Conservation (phyloP, 2,329 filamentous ascomycete species). For the Mycosphaerella arachidis region DNA sequence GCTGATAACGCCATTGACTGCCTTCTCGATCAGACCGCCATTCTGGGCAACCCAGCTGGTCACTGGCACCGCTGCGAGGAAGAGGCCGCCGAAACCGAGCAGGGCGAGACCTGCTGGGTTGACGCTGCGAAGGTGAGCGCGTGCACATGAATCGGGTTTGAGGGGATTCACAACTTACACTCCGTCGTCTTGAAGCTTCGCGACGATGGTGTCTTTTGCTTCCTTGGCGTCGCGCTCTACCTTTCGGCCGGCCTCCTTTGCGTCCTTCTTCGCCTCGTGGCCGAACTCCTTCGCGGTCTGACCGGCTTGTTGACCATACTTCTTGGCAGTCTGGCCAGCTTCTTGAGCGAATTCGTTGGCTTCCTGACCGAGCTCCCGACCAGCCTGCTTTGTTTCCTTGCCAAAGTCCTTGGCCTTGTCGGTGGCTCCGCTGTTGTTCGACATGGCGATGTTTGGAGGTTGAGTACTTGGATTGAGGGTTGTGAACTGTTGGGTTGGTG, state of each 20-base stretch:
- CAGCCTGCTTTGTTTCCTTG: not conserved
- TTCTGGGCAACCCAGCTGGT: conserved; percentile 27
- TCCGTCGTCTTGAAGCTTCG: conserved; percentile 26
- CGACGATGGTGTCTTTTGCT: conserved; percentile 12
- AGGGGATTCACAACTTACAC: conserved; percentile 19
- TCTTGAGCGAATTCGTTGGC: not conserved
- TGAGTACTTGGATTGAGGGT: not conserved
- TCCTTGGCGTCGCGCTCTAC: conserved; percentile 1
- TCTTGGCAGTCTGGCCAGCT: not conserved
- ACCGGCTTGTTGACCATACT: conserved; percentile 2
- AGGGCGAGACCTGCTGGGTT: conserved; percentile 26
- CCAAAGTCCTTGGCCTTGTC: not conserved
- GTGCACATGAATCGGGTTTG: not conserved
- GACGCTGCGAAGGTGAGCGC: conserved; percentile 11
- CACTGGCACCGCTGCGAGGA: conserved; percentile 29
- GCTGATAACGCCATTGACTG: conserved; percentile 25
- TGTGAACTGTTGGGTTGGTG: too few relatives aligned
- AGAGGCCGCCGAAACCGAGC: conserved; percentile 24
- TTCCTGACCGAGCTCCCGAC: not conserved
- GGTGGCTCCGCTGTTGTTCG: not conserved
- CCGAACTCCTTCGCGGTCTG: not conserved
- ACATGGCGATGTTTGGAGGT: not conserved
- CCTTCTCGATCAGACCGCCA: conserved; percentile 24
- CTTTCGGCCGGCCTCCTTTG: not conserved
- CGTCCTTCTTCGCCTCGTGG: not conserved